Conservation (phyloP, 176 grass and related monocot genomes). For the Pharus latifolius region DNA sequence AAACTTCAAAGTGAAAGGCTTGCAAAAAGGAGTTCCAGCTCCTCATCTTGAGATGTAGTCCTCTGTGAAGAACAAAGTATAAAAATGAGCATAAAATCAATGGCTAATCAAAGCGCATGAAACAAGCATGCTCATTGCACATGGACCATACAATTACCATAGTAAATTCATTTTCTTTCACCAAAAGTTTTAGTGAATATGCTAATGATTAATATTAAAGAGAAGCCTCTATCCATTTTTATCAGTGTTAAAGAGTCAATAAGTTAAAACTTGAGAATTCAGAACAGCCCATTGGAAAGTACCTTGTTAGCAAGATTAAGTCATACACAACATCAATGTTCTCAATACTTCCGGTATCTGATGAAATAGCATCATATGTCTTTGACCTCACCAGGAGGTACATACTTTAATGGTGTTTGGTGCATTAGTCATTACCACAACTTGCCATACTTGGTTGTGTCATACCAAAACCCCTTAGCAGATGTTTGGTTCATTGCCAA, state of each 20-base stretch:
- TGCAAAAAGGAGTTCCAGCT: slow-evolving; percentile 86
- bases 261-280: not conserved
- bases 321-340: not conserved
- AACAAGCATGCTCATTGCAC: not conserved
- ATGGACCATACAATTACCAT: not conserved
- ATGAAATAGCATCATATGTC: not conserved
- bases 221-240: not conserved
- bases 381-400: not conserved
- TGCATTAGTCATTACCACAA: too few relatives aligned
- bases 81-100: not conserved
- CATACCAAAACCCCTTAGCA: too few relatives aligned
- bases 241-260: not conserved
- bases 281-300: not conserved
- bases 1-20: slow-evolving; percentile 60
- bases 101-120: not conserved
- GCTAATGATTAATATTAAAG: not conserved
- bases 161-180: not conserved
- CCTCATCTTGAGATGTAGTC: slow-evolving; percentile 59
- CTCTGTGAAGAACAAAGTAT: slow-evolving; percentile 28
- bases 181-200: not conserved
- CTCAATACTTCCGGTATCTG: not conserved
- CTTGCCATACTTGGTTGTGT: too few relatives aligned
- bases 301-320: not conserved
- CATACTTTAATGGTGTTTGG: too few relatives aligned
- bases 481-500: too few relatives aligned